Conservation (phyloP, 768 basidiomycete species). For the Serendipita sp. region DNA sequence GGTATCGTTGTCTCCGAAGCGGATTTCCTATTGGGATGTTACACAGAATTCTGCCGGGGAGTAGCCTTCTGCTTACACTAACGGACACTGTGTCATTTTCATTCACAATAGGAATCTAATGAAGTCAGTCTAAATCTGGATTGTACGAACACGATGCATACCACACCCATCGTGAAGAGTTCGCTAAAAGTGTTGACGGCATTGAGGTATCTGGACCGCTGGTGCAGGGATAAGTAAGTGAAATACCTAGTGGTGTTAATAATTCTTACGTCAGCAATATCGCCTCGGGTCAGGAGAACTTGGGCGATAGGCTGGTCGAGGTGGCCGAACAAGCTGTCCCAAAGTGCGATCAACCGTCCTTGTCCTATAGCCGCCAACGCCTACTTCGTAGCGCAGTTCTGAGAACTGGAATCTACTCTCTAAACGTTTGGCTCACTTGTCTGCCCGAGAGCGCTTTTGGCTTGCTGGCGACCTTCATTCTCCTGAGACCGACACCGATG, state of each 20-base stretch:
- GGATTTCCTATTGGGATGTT: slow-evolving; percentile 63
- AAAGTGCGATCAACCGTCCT: slow-evolving; percentile 85
- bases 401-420: not conserved
- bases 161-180: slow-evolving; percentile 79
- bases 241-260: not conserved
- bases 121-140: not conserved
- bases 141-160: slow-evolving; percentile 18
- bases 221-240: slow-evolving; percentile 3
- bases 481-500: slow-evolving; percentile 86
- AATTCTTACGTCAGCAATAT: slow-evolving; percentile 79
- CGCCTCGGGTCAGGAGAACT: slow-evolving; percentile 81
- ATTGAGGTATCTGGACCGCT: slow-evolving; percentile 92
- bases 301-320: slow-evolving; percentile 93
- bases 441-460: slow-evolving; percentile 81
- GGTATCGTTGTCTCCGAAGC: slow-evolving; percentile 99
- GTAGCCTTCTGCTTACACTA: slow-evolving; percentile 46
- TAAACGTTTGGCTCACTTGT: slow-evolving; percentile 41
- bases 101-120: slow-evolving; percentile 67
- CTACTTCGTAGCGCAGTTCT: slow-evolving; percentile 23
- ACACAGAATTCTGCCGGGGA: not conserved
- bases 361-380: slow-evolving; percentile 95
- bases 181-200: slow-evolving; percentile 92
- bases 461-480: slow-evolving; percentile 67
- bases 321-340: slow-evolving; percentile 92
- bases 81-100: slow-evolving; percentile 98